Evolutionary conservation across 1,139 yeast genomes (phyloP).

Genomic region (Pichia sp.): DNA sequence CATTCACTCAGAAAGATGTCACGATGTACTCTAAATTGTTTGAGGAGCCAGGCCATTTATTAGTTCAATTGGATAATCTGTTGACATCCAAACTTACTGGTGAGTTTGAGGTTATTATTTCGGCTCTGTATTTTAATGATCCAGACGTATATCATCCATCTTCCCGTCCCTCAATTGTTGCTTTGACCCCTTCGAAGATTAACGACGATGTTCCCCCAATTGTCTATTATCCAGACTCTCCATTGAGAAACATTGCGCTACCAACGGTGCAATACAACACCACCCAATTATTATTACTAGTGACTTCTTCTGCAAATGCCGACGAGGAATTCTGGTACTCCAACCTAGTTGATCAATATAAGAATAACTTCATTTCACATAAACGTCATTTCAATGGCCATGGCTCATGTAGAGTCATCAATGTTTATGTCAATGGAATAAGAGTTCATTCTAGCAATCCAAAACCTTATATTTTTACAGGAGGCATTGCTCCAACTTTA

Average conservation of each 20-base stretch:
- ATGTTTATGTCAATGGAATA: constrained; percentile 41
- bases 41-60: constrained; percentile 29
- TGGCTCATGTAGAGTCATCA: constrained; percentile 54
- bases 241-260: constrained; percentile 27
- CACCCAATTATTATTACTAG: constrained; percentile 47
- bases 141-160: constrained; percentile 6
- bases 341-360: constrained; percentile 45
- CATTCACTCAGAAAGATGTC: constrained; percentile 54
- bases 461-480: constrained; percentile 61
- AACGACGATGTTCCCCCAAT: constrained; percentile 33
- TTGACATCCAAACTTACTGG: constrained; percentile 54
- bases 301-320: constrained; percentile 68
- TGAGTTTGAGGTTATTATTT: constrained; percentile 44
- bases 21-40: constrained; percentile 50
- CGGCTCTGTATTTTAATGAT: constrained; percentile 42
- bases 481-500: constrained; percentile 69
- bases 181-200: constrained; percentile 25
- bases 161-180: constrained; percentile 30
- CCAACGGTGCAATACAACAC: constrained; percentile 42
- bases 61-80: constrained; percentile 61
- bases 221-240: constrained; percentile 33
- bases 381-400: constrained; percentile 43
- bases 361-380: constrained; percentile 29
- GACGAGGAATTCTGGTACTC: constrained; percentile 83
- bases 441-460: constrained; percentile 46